Percentiles rank a stretch among this genome's conserved stretches.
phyloP scores from a whole-genome alignment of 2,329 filamentous ascomycete genomes.

The Pyricularia pennisetigena region DNA sequence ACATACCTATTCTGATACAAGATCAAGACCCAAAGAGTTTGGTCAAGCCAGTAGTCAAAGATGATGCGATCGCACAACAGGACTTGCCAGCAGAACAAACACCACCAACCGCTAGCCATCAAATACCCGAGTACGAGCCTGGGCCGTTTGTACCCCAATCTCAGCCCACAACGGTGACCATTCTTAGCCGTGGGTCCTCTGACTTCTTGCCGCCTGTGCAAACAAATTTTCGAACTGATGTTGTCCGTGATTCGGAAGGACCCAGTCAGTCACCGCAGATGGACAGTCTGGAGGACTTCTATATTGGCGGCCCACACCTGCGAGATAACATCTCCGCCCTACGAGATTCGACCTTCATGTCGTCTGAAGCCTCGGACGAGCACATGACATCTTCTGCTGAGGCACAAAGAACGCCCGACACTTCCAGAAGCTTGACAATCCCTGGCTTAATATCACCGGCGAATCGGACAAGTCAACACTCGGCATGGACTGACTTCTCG shows the following conservation, averaged over 20 bases:
- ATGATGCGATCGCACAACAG: slow-evolving; percentile 8
- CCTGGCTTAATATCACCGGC: slow-evolving; percentile 31
- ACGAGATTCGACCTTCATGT: slow-evolving; percentile 20
- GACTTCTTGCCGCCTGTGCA: slow-evolving; percentile 20
- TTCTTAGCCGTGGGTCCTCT: slow-evolving; percentile 32
- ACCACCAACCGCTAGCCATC: background rate
- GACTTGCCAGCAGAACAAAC: slow-evolving; percentile 3
- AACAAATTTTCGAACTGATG: background rate
- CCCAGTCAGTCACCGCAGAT: slow-evolving; percentile 9
- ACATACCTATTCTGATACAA: background rate
- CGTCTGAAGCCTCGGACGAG: slow-evolving; percentile 21
- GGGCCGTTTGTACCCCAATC: slow-evolving; percentile 25
- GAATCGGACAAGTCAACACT: slow-evolving; percentile 43
- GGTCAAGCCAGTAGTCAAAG: background rate
- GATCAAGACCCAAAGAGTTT: slow-evolving; percentile 6
- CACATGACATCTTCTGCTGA: slow-evolving; percentile 15
- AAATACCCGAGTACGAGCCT: slow-evolving; percentile 25
- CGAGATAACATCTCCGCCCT: slow-evolving; percentile 22
- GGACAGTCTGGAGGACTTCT: slow-evolving; percentile 21
- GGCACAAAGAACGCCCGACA: slow-evolving; percentile 22
- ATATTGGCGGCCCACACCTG: slow-evolving; percentile 17
- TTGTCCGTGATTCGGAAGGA: background rate
- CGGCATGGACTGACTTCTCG: slow-evolving; percentile 52
- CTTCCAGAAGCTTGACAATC: slow-evolving; percentile 34
- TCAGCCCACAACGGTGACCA: slow-evolving; percentile 38